These are phyloP conservation scores for Elaeis guineensis DNA, from an alignment of 176 grass and related monocot genomes.

Conservation along the genomic window DNA sequence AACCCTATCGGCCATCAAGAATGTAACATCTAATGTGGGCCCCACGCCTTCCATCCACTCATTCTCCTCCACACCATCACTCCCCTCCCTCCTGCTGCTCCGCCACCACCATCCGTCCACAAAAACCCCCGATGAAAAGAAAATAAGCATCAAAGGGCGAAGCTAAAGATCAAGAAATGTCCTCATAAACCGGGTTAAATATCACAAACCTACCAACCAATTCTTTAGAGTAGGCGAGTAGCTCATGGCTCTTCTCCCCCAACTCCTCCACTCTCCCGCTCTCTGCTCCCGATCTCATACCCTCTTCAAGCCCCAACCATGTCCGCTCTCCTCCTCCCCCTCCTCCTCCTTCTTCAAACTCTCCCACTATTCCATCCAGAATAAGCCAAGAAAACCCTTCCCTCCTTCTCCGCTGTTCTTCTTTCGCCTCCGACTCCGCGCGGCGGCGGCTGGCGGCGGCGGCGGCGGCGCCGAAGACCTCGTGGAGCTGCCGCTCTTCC, in stretches of 20 bases:
- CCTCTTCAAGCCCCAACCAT: constrained; percentile 8
- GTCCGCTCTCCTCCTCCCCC: constrained; percentile 9
- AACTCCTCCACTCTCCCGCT: constrained; percentile 39
- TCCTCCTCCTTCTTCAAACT: constrained; percentile 17
- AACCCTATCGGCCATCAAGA: too few species aligned
- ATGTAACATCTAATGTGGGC: too few species aligned
- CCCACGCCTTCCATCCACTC: too few species aligned
- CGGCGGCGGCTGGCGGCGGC: constrained; percentile 4
- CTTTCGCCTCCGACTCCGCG: constrained; percentile 1
- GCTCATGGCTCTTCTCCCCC: constrained; percentile 66
- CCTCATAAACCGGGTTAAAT: too few species aligned
- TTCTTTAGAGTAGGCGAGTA: constrained; percentile 3
- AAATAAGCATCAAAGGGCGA: too few species aligned
- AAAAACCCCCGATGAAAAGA: too few species aligned
- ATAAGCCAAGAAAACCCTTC: not conserved
- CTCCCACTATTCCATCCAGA: not conserved
- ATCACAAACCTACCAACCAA: too few species aligned
- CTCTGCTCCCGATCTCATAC: not conserved
- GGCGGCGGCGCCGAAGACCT: constrained; percentile 34
- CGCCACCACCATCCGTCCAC: too few species aligned
- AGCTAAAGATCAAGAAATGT: too few species aligned
- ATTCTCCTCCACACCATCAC: too few species aligned
- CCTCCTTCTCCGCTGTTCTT: constrained; percentile 16
- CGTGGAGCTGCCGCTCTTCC: constrained; percentile 82
- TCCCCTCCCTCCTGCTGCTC: too few species aligned